These are phyloP conservation scores for Thelonectria discophora DNA, from an alignment of 2,329 filamentous ascomycete genomes.

Conservation along the genomic window DNA sequence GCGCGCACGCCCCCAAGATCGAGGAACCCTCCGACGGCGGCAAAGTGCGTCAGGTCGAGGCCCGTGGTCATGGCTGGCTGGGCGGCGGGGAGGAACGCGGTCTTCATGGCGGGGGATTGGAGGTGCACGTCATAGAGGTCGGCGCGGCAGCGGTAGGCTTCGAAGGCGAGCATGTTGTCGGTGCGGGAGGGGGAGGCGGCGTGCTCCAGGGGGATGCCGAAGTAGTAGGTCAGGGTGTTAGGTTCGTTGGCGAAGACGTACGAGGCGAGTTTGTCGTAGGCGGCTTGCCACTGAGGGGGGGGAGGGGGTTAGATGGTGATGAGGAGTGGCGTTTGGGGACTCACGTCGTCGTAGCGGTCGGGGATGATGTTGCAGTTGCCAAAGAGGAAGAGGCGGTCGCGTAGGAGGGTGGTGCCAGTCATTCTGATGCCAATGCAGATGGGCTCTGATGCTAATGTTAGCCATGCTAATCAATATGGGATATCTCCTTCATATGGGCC, in stretches of 20 bases:
- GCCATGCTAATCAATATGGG: too few relatives aligned
- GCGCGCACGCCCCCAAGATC: conserved; percentile 29
- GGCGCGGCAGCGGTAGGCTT: conserved; percentile 30
- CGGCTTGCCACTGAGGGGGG: conserved; percentile 52
- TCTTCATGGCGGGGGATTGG: conserved; percentile 33
- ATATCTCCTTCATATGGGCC: too few relatives aligned
- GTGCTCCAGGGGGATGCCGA: conserved; percentile 49
- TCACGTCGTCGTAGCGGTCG: conserved; percentile 46
- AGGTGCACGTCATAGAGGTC: conserved; percentile 39
- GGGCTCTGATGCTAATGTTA: too few relatives aligned
- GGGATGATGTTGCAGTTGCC: conserved; percentile 50
- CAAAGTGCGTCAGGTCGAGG: conserved; percentile 37
- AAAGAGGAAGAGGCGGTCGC: conserved; percentile 34
- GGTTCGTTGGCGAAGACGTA: conserved; percentile 48
- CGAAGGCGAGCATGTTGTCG: conserved; percentile 38
- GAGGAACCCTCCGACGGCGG: conserved; percentile 36
- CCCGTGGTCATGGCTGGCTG: conserved; percentile 37
- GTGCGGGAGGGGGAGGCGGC: conserved; percentile 33
- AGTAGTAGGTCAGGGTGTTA: conserved; percentile 53
- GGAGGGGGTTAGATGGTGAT: not conserved
- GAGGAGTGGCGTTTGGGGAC: not conserved
- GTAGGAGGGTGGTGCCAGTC: conserved; percentile 14
- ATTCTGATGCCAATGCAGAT: not conserved
- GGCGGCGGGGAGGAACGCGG: conserved; percentile 31
- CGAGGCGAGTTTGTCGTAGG: conserved; percentile 49